Evolutionary conservation across 805 yeast species (phyloP), one percentile per base, ranked within the genome.

Genomic region (Candida ipomoeae): DNA sequence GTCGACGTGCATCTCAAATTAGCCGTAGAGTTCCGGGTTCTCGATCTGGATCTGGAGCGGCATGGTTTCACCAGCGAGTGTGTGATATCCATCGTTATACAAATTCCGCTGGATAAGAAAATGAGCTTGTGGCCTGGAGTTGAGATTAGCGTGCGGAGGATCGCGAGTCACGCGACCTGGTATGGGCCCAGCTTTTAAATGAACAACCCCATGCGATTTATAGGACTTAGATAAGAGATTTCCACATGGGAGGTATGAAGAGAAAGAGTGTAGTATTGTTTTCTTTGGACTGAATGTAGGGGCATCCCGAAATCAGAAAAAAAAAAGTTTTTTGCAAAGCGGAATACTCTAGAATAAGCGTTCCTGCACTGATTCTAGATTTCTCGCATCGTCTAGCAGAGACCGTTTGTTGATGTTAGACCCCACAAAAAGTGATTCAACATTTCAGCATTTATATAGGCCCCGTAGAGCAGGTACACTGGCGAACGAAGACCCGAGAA

Each of bases 1-100:
- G 66, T 63, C 5, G 71, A 61, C 44, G 68, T 63, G 10, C 73
- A 62, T 40, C 76, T 57, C 5, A 74, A 65, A 52, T 59, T 67
- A 31, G 70, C 69, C 10, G 66, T 59, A 1, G 70, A 58, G 49
- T 62, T 65, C 54, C 74, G 60, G 6, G 66, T 63, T 46, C 70
- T 59, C 7, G 71, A 64, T 35, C 71, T 56, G 8, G 78, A 73
- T 23, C 78, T 57, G 2, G 78, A 71, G 43, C 74, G 61, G 13
- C 75, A 65, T 20, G 40, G n/a, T 44, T 53, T 50, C 21, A 49
- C 50, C 52, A 48, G 56, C 18, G 59, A 53, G n/a, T 46, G 57
- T 13, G 53, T 57, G 51, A 57, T 50, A 11, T 57, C 60, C 54
- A 52, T 54, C 33, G 23, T 44, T 14, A 23, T 14, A 17, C 34